Evolutionary conservation across 2,329 filamentous ascomycete species (phyloP).

Genomic region (Pseudopithomyces chartarum): DNA sequence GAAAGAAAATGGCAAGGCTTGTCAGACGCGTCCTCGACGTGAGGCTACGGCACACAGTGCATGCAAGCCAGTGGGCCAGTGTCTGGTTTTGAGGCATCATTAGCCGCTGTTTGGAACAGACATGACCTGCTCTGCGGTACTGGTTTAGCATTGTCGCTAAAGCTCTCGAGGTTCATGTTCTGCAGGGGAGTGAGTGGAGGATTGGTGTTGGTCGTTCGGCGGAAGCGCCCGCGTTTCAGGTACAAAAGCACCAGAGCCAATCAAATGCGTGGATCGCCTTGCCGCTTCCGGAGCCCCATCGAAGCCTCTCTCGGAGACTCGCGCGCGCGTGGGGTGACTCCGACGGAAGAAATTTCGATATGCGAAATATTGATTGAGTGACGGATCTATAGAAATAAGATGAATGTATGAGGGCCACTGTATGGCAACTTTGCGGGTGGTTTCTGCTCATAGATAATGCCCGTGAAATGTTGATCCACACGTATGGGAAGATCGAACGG

Average conservation of each 20-base stretch:
- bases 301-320: no score
- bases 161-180: constrained; percentile 28
- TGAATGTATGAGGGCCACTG: no score
- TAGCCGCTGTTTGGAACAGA: constrained; percentile 47
- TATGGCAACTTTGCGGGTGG: no score
- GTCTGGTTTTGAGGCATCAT: constrained; percentile 44
- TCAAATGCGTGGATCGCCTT: constrained; percentile 12
- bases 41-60: constrained; percentile 28
- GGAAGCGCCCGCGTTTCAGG: constrained; percentile 30
- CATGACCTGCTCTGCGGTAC: constrained; percentile 32
- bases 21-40: constrained; percentile 26
- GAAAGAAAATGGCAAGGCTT: constrained; percentile 24
- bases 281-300: neutral
- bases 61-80: constrained; percentile 34
- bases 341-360: no score
- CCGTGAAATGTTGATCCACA: no score
- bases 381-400: no score
- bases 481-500: no score
- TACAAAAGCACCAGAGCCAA: constrained; percentile 20
- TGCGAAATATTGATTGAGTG: no score
- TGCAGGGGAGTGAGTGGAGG: constrained; percentile 29
- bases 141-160: constrained; percentile 36
- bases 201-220: constrained; percentile 35
- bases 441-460: no score
- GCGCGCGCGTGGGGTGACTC: no score